Conservation (phyloP, 306 rosid genomes). For the Inga laurina region DNA sequence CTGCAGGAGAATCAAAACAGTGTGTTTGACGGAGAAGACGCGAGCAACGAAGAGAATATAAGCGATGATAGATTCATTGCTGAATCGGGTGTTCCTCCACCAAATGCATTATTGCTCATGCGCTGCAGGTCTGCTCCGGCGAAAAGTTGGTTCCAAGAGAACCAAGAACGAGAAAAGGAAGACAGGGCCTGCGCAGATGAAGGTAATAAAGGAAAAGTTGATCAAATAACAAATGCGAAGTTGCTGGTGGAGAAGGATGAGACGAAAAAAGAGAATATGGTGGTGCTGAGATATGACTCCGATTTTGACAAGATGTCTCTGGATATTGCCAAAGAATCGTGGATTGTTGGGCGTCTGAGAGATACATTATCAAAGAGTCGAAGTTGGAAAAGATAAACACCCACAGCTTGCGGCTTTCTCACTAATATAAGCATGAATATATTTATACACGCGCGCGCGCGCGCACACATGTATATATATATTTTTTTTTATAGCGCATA, state of each 20-base stretch:
- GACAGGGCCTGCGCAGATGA: not conserved
- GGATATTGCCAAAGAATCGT: constrained; percentile 79
- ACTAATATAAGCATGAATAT: not conserved
- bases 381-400: constrained; percentile 73
- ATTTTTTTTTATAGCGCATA: too few species aligned
- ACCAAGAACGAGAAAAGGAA: constrained; percentile 3
- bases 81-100: constrained; percentile 54
- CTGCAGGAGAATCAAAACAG: constrained; percentile 60
- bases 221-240: constrained; percentile 37
- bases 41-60: constrained; percentile 4
- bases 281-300: constrained; percentile 55
- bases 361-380: constrained; percentile 69
- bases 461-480: too few species aligned
- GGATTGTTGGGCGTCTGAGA: constrained; percentile 71
- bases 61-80: constrained; percentile 9
- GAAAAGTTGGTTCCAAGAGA: constrained; percentile 64
- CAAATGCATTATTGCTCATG: constrained; percentile 89
- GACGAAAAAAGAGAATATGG: constrained; percentile 45
- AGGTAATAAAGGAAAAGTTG: not conserved
- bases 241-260: constrained; percentile 75
- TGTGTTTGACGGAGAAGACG: constrained; percentile 32
- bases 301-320: constrained; percentile 62
- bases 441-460: not conserved
- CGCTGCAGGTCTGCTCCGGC: constrained; percentile 95
- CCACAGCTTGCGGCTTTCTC: not conserved